These are phyloP conservation scores for Nakazawaea wickerhamii DNA, from an alignment of 805 yeast genomes.

Conservation along the genomic window DNA sequence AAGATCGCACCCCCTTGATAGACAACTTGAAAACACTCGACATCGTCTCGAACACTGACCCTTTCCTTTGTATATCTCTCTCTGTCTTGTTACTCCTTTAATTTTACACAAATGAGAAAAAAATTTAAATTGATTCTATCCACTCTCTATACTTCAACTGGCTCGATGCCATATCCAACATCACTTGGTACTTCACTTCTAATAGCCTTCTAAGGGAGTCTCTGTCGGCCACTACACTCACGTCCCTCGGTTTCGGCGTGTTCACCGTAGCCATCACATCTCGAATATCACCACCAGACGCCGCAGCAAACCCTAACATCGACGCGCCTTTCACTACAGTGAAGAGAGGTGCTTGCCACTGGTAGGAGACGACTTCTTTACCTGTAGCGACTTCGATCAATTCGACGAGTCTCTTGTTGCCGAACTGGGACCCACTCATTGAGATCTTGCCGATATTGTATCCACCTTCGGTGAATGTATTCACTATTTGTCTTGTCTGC, in stretches of 20 bases:
- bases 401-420: conserved; percentile 35
- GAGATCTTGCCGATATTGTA: conserved; percentile 26
- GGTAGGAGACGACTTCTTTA: conserved; percentile 10
- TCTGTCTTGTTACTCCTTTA: conserved; percentile 60
- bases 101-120: conserved; percentile 75
- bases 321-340: conserved; percentile 27
- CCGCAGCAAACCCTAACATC: conserved; percentile 18
- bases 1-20: conserved; percentile 86
- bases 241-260: conserved; percentile 15
- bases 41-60: conserved; percentile 17
- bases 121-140: conserved; percentile 41
- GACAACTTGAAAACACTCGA: conserved; percentile 53
- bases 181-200: conserved; percentile 22
- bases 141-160: conserved; percentile 27
- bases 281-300: conserved; percentile 10
- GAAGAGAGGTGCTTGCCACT: conserved; percentile 16
- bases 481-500: conserved; percentile 39
- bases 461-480: conserved; percentile 21
- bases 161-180: conserved; percentile 30
- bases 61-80: not conserved
- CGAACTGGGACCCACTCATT: conserved; percentile 52
- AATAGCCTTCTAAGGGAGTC: no score
- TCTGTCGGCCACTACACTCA: no score
- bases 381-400: conserved; percentile 24
- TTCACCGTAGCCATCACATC: conserved; percentile 15